These are phyloP conservation scores for Aspergillus ostianus DNA, from an alignment of 495 filamentous ascomycete species.

Conservation along the genomic window DNA sequence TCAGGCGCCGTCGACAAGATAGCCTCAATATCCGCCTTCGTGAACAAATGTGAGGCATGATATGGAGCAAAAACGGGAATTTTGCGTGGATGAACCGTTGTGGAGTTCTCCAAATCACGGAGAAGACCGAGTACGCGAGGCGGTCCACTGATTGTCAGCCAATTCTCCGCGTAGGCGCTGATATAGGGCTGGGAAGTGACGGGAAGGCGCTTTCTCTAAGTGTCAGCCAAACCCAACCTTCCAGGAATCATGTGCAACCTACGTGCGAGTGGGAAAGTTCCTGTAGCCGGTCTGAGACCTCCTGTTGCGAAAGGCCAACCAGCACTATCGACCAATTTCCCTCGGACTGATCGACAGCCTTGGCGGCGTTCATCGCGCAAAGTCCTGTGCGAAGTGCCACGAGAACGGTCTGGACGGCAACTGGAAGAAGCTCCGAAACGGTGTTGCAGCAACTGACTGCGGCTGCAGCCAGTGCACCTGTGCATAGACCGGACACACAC, in stretches of 20 bases:
- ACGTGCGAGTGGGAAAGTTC: conserved; percentile 57
- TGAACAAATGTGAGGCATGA: conserved; percentile 24
- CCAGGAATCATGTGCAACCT: too few relatives aligned
- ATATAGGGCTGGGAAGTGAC: conserved; percentile 63
- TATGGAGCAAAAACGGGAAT: neutral
- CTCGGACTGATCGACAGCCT: conserved; percentile 18
- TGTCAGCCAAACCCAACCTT: conserved; percentile 33
- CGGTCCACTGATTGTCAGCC: conserved; percentile 73
- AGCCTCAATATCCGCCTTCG: conserved; percentile 18
- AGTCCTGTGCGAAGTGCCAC: conserved; percentile 13
- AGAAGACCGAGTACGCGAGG: conserved; percentile 51
- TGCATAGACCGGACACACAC: conserved; percentile 15
- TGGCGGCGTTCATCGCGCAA: neutral
- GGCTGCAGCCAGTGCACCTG: conserved; percentile 11
- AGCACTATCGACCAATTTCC: conserved; percentile 4
- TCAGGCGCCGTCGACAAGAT: neutral
- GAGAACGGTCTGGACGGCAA: conserved; percentile 12
- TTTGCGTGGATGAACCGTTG: neutral
- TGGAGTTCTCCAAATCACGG: neutral
- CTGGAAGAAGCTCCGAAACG: conserved; percentile 8
- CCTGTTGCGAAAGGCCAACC: conserved; percentile 25
- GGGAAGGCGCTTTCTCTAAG: conserved; percentile 48
- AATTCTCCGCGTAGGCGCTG: conserved; percentile 65
- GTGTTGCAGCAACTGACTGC: conserved; percentile 10
- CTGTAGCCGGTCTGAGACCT: conserved; percentile 62